A percentile compares a stretch with the other conserved stretches of the same genome.
These are phyloP conservation scores for Vitis labrusca DNA, from an alignment of 164 flowering plant species.

Conservation along the genomic window DNA sequence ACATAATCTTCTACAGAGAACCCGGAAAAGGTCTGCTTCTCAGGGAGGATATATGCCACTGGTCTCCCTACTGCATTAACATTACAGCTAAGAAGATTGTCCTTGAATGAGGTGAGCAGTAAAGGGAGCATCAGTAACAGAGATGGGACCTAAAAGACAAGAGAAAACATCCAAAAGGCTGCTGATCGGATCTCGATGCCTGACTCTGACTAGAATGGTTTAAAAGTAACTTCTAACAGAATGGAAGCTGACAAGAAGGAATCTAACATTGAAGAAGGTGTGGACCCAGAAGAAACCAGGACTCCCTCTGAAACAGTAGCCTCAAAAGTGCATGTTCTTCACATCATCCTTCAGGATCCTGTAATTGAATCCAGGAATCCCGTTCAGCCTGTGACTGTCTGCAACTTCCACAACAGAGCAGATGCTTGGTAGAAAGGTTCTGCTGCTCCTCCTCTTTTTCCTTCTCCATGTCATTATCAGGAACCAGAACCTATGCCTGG, in stretches of 20 bases:
- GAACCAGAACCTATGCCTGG: slow-evolving; percentile 25
- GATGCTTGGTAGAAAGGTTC: slow-evolving; percentile 22
- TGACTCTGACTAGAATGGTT: not conserved
- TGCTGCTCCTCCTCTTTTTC: slow-evolving; percentile 30
- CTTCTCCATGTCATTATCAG: slow-evolving; percentile 21
- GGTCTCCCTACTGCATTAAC: no score
- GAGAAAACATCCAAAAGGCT: not conserved
- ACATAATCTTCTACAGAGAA: no score
- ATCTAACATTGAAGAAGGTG: not conserved
- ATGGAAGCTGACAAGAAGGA: not conserved
- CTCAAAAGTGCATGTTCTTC: slow-evolving; percentile 12
- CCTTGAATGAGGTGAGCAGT: not conserved
- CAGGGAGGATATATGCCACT: no score
- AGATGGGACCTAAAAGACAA: not conserved
- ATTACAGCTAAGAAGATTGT: no score
- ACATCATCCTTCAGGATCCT: slow-evolving; percentile 28
- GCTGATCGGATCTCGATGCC: not conserved
- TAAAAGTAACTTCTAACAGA: not conserved
- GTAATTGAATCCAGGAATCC: slow-evolving; percentile 30
- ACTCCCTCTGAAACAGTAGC: not conserved
- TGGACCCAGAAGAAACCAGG: not conserved
- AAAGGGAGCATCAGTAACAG: not conserved
- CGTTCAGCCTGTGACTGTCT: slow-evolving; percentile 18
- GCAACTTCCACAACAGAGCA: slow-evolving; percentile 35
- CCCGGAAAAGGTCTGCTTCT: no score